Base-by-base conservation (phyloP, 345 rosid genomes). In the Cardamine resedifolia region DNA sequence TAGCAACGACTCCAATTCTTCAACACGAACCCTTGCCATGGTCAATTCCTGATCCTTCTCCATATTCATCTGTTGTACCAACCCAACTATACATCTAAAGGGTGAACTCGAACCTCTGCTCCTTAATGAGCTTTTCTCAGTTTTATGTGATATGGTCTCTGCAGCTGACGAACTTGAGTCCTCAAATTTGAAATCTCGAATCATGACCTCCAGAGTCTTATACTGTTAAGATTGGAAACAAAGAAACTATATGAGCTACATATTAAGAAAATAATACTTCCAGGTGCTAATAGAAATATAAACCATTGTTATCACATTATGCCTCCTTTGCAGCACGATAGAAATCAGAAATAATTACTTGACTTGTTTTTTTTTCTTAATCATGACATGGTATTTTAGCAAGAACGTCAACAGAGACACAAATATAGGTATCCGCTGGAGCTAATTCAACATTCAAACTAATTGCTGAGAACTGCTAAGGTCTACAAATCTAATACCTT, bases 31-130 rank as follows among this genome's bases (percentile, higher is more conserved):
- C 85, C 81, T 83, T 38, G 88, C 86, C 12, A 27, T 74, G 57
- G 90, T 82, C 80, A 93, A 73, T 70, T 93, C 97, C 64, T 89
- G 87, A 75, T 87, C 96, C 78, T 86, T 90, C 81, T 93, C 97
- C 57, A 76, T 33, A 51, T 83, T 93, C 87, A 88, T 87, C 81
- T 89, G 96, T 78, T 89, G 98, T 71, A 93, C 90, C 78, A 93
- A 69, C 76, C 85, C 85, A 65, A 94, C 76, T 74, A 93, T 89
- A 83, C 98, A 93, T 80, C 97, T 85, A 79, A 93, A 90, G 26
- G 97, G 97, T 31, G 97, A 93, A 75, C 90, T 87, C 66, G 98
- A 90, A 75, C 98, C 98, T 79, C 98, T 86, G 58, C 82, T 74
- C 76, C 88, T 85, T 20, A 57, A 47, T 23, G 85, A 76, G 78